A percentile compares a stretch with the other conserved stretches of the same genome.
Evolutionary conservation across 495 filamentous ascomycete genomes (phyloP).

Genomic region (Xylaria grammica): DNA sequence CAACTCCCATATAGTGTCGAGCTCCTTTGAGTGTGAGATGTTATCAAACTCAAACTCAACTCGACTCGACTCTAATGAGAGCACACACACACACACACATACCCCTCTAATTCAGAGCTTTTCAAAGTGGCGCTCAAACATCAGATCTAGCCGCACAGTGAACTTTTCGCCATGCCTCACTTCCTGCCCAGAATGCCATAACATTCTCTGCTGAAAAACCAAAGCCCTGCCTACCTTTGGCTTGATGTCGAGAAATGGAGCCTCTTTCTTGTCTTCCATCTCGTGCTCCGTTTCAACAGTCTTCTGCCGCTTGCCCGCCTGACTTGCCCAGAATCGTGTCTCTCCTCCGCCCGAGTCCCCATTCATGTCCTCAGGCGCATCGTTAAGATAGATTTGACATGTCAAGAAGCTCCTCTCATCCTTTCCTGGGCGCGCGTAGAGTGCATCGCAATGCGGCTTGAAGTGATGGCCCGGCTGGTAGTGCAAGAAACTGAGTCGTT

Average conservation of each 20-base stretch:
- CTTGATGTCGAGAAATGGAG: slow-evolving; percentile 73
- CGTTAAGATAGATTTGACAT: slow-evolving; percentile 70
- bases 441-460: slow-evolving; percentile 74
- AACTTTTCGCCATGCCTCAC: slow-evolving; percentile 75
- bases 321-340: slow-evolving; percentile 59
- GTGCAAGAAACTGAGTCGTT: slow-evolving; percentile 79
- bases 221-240: slow-evolving; percentile 74
- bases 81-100: too few species aligned
- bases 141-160: slow-evolving; percentile 77
- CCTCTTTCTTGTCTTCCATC: slow-evolving; percentile 50
- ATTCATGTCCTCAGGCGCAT: slow-evolving; percentile 41
- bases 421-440: slow-evolving; percentile 60
- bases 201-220: slow-evolving; percentile 73
- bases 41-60: background rate
- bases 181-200: slow-evolving; percentile 77
- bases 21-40: too few species aligned
- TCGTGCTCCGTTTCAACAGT: slow-evolving; percentile 29
- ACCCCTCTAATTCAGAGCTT: slow-evolving; percentile 8
- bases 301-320: slow-evolving; percentile 29
- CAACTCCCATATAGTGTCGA: too few species aligned
- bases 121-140: slow-evolving; percentile 61
- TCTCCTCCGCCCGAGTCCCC: slow-evolving; percentile 50
- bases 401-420: slow-evolving; percentile 61
- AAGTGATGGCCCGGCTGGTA: slow-evolving; percentile 82
- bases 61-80: too few species aligned